Conservation (phyloP, 1,284 basidiomycete genomes). For the Microbotryomycetes sp. region DNA sequence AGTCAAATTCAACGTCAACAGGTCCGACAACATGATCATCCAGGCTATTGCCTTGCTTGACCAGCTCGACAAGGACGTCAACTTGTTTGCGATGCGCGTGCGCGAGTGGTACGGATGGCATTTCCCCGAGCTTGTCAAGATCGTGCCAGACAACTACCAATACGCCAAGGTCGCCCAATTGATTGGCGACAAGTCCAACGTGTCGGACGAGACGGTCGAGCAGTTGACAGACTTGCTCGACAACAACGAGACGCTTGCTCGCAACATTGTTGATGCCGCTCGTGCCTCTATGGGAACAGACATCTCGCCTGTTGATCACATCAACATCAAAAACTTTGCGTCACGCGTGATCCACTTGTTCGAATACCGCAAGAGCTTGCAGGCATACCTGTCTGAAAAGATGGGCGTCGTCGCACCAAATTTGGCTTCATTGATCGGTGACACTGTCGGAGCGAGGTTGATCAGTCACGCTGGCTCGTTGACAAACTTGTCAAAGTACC, state of each 20-base stretch:
- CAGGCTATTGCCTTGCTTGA: conserved; percentile 97
- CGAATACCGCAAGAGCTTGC: conserved; percentile 84
- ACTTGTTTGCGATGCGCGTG: conserved; percentile 96
- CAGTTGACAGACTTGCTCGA: conserved; percentile 76
- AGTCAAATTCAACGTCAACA: conserved; percentile 99
- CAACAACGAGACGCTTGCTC: conserved; percentile 77
- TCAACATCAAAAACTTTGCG: conserved; percentile 93
- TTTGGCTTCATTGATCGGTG: conserved; percentile 88
- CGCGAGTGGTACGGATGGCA: conserved; percentile 99
- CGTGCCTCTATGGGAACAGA: conserved; percentile 92
- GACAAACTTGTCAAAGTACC: conserved; percentile 89
- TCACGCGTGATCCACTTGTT: conserved; percentile 89
- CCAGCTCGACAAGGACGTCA: conserved; percentile 99
- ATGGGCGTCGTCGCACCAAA: conserved; percentile 98
- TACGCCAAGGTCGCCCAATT: conserved; percentile 84
- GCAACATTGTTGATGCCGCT: conserved; percentile 90
- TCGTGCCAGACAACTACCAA: conserved; percentile 91
- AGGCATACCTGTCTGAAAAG: conserved; percentile 89
- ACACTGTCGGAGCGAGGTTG: conserved; percentile 89
- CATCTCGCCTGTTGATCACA: conserved; percentile 87
- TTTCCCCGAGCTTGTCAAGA: conserved; percentile 92
- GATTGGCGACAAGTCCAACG: conserved; percentile 72
- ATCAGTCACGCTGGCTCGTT: conserved; percentile 96
- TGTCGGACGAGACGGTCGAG: conserved; percentile 60
- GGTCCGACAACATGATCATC: conserved; percentile 99